Percentiles rank a stretch among this genome's conserved stretches.
Evolutionary conservation across 495 filamentous ascomycete species (phyloP).

Genomic region (Pyrenula massariospora): DNA sequence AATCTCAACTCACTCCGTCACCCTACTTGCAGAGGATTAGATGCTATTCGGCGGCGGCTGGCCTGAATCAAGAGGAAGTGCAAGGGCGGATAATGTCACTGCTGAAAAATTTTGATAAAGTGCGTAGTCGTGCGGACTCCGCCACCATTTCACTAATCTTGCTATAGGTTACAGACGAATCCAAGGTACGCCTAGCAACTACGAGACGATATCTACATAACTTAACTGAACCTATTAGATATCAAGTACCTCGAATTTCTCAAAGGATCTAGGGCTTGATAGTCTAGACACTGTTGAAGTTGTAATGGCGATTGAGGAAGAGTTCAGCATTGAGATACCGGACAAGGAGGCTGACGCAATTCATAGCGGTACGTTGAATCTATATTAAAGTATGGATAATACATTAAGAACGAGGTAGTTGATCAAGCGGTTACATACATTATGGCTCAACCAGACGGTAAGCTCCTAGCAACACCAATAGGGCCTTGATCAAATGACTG

Average conservation of each 20-base stretch:
- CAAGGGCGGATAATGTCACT: slow-evolving; percentile 88
- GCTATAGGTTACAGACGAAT: slow-evolving; percentile 57
- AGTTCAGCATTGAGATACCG: slow-evolving; percentile 99
- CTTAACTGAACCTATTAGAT: slow-evolving; percentile 41
- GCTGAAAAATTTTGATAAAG: slow-evolving; percentile 94
- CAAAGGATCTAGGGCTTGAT: slow-evolving; percentile 92
- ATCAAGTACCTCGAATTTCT: slow-evolving; percentile 70
- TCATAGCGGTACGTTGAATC: slow-evolving; percentile 70
- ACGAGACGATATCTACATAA: not conserved
- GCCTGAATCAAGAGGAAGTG: slow-evolving; percentile 69
- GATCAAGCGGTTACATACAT: slow-evolving; percentile 96
- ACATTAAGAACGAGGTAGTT: slow-evolving; percentile 43
- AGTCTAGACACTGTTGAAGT: slow-evolving; percentile 97
- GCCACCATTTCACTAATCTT: slow-evolving; percentile 7
- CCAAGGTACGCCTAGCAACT: slow-evolving; percentile 57
- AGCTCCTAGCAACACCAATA: too few relatives aligned
- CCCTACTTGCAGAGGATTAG: slow-evolving; percentile 50
- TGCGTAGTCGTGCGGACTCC: slow-evolving; percentile 25
- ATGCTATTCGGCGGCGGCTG: slow-evolving; percentile 75
- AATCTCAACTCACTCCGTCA: slow-evolving; percentile 39
- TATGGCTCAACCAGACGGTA: slow-evolving; percentile 76
- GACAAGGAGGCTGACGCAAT: slow-evolving; percentile 97
- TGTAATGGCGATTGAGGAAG: slow-evolving; percentile 99
- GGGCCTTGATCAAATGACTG: too few relatives aligned
- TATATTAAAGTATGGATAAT: slow-evolving; percentile 6